phyloP scores from a whole-genome alignment of 495 filamentous ascomycete species.

The Clavariopsis aquatica region DNA sequence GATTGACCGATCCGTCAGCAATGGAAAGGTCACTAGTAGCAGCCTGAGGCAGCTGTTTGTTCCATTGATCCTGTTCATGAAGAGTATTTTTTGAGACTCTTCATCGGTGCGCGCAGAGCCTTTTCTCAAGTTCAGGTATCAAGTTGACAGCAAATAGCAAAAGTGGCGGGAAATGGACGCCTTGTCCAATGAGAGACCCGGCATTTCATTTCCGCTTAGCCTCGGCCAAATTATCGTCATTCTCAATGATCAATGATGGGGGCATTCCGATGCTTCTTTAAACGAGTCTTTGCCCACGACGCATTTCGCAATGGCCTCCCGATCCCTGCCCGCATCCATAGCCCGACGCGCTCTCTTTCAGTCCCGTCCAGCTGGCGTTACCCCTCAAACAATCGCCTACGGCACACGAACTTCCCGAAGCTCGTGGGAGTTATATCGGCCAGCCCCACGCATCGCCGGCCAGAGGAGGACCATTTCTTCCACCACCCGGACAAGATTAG shows the following conservation, averaged over 20 bases:
- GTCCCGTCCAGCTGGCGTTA: not conserved
- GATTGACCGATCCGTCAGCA: not conserved
- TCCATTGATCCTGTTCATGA: not conserved
- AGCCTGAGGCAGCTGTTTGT: not conserved
- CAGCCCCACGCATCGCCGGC: constrained; percentile 33
- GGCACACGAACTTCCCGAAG: not conserved
- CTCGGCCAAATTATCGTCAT: constrained; percentile 33
- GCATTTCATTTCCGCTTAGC: constrained; percentile 32
- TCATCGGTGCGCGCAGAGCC: not conserved
- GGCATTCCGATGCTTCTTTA: not conserved
- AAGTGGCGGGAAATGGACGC: not conserved
- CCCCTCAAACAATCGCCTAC: constrained; percentile 4
- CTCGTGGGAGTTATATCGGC: constrained; percentile 21
- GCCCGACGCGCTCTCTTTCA: constrained; percentile 15
- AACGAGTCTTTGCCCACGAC: not conserved
- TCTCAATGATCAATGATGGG: constrained; percentile 4
- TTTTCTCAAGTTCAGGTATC: not conserved
- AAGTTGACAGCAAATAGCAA: not conserved
- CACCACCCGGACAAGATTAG: constrained; percentile 44
- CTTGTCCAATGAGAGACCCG: constrained; percentile 18
- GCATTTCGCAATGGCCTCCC: constrained; percentile 33
- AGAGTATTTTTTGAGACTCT: not conserved
- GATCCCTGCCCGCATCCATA: constrained; percentile 17
- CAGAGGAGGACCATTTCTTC: constrained; percentile 34
- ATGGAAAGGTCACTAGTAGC: not conserved